These are phyloP conservation scores for Erysimum cheiranthoides DNA, from an alignment of 345 rosid species.

Conservation along the genomic window DNA sequence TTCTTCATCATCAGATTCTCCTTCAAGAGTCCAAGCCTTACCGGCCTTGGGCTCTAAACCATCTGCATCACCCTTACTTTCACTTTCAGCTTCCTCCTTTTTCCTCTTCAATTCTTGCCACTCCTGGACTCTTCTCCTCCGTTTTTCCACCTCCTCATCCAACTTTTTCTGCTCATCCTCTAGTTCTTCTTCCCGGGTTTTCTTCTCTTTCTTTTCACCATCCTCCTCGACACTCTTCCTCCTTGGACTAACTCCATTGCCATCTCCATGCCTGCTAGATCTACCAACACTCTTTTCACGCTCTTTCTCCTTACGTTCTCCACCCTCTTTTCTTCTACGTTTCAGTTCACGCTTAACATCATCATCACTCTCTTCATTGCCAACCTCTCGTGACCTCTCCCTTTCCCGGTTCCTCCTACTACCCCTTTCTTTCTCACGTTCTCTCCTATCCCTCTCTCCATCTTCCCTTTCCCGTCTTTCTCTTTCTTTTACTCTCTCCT, in stretches of 20 bases:
- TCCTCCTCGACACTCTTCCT: slow-evolving; percentile 61
- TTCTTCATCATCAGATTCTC: slow-evolving; percentile 97
- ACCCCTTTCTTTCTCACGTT: slow-evolving; percentile 62
- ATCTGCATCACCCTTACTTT: slow-evolving; percentile 63
- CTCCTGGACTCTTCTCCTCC: slow-evolving; percentile 96
- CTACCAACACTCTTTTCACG: slow-evolving; percentile 63
- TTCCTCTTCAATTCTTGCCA: slow-evolving; percentile 95
- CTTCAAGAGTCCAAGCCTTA: slow-evolving; percentile 89
- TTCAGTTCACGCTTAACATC: slow-evolving; percentile 56
- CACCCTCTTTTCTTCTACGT: slow-evolving; percentile 64
- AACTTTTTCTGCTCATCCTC: slow-evolving; percentile 80
- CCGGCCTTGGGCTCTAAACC: slow-evolving; percentile 64
- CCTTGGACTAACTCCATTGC: slow-evolving; percentile 61
- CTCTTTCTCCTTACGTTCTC: slow-evolving; percentile 65
- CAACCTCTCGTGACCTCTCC: slow-evolving; percentile 63
- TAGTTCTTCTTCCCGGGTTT: slow-evolving; percentile 78
- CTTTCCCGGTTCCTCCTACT: slow-evolving; percentile 62
- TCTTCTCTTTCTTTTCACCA: slow-evolving; percentile 57
- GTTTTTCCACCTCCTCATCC: slow-evolving; percentile 87
- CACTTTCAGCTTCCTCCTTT: slow-evolving; percentile 78
- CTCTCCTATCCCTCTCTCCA: slow-evolving; percentile 47
- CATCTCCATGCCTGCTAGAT: slow-evolving; percentile 62
- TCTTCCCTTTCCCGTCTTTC: slow-evolving; percentile 50
- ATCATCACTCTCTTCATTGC: slow-evolving; percentile 67
- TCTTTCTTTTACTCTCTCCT: slow-evolving; percentile 47